Percentiles rank a stretch among this genome's conserved stretches.
phyloP scores from a whole-genome alignment of 2,329 filamentous ascomycete species.

The Colletotrichum liriopes region DNA sequence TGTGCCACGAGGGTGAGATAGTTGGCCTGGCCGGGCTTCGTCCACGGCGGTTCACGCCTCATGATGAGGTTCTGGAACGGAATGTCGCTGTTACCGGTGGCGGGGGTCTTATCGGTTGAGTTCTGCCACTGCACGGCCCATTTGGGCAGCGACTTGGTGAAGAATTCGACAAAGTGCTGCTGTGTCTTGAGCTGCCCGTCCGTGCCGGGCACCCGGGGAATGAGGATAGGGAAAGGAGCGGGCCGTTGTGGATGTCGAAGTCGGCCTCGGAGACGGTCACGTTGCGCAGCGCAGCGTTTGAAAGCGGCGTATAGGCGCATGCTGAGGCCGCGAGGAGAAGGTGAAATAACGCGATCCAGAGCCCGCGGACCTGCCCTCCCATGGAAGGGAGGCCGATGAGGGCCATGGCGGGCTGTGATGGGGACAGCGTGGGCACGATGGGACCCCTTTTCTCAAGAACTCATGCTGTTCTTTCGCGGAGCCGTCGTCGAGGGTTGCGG shows the following conservation, averaged over 20 bases:
- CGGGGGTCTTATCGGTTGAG: conserved; percentile 79
- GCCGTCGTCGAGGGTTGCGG: conserved; percentile 1
- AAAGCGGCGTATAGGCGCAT: conserved; percentile 63
- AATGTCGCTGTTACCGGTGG: conserved; percentile 72
- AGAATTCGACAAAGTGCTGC: conserved; percentile 81
- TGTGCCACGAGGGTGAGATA: conserved; percentile 86
- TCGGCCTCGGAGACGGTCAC: conserved; percentile 76
- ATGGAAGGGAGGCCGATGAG: conserved; percentile 31
- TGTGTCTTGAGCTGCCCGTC: conserved; percentile 77
- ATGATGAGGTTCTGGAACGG: conserved; percentile 86
- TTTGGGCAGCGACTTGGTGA: conserved; percentile 74
- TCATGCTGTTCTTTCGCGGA: conserved; percentile 27
- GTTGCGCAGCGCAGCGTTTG: conserved; percentile 74
- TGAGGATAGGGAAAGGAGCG: conserved; percentile 83
- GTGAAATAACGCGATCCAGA: conserved; percentile 38
- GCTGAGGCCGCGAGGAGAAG: conserved; percentile 48
- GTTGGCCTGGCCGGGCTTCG: conserved; percentile 77
- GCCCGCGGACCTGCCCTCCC: conserved; percentile 33
- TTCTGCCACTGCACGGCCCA: conserved; percentile 84
- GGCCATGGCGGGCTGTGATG: conserved; percentile 36
- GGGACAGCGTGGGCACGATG: conserved; percentile 20
- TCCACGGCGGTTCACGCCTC: conserved; percentile 84
- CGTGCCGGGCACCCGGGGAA: conserved; percentile 82
- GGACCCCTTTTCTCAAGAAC: conserved; percentile 31
- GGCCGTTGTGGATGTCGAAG: conserved; percentile 78